A percentile compares a stretch with the other conserved stretches of the same genome.
Conservation (phyloP, 2,329 filamentous ascomycete species). For the Chrysoporthe cubensis region DNA sequence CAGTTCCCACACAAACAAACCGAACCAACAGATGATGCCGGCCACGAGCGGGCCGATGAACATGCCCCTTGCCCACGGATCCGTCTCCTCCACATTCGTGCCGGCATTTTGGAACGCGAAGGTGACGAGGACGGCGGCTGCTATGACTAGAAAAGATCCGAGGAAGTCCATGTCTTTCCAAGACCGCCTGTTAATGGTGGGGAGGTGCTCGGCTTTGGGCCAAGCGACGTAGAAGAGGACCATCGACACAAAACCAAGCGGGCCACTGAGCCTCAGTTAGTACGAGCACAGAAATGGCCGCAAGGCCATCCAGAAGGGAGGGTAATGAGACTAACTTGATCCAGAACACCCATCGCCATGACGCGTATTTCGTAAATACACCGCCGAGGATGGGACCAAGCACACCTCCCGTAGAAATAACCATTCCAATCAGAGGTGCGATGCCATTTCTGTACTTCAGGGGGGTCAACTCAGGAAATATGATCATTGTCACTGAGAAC, state of each 20-base stretch:
- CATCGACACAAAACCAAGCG: slow-evolving; percentile 52
- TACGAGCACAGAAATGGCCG: background rate
- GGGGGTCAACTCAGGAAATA: slow-evolving; percentile 55
- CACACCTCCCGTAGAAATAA: slow-evolving; percentile 53
- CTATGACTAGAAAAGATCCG: slow-evolving; percentile 57
- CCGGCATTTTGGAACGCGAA: slow-evolving; percentile 61
- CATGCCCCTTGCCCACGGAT: slow-evolving; percentile 46
- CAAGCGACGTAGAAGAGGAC: slow-evolving; percentile 53
- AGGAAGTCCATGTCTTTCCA: slow-evolving; percentile 58
- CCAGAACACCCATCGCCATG: slow-evolving; percentile 63
- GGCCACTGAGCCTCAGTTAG: slow-evolving; percentile 46
- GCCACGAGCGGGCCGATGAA: slow-evolving; percentile 48
- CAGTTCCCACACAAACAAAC: slow-evolving; percentile 47
- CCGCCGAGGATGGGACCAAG: slow-evolving; percentile 58
- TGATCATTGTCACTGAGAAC: slow-evolving; percentile 61
- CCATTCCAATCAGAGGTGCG: slow-evolving; percentile 51
- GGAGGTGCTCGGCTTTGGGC: slow-evolving; percentile 50
- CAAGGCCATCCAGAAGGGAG: background rate
- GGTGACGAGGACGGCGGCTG: slow-evolving; percentile 58
- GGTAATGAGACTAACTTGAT: slow-evolving; percentile 52
- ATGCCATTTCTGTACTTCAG: slow-evolving; percentile 46
- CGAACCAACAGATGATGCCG: slow-evolving; percentile 42
- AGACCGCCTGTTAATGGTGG: slow-evolving; percentile 41
- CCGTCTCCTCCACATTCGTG: slow-evolving; percentile 28
- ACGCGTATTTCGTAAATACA: slow-evolving; percentile 51